Evolutionary conservation across 306 rosid species (phyloP).

Genomic region (Cucumis cinereus): DNA sequence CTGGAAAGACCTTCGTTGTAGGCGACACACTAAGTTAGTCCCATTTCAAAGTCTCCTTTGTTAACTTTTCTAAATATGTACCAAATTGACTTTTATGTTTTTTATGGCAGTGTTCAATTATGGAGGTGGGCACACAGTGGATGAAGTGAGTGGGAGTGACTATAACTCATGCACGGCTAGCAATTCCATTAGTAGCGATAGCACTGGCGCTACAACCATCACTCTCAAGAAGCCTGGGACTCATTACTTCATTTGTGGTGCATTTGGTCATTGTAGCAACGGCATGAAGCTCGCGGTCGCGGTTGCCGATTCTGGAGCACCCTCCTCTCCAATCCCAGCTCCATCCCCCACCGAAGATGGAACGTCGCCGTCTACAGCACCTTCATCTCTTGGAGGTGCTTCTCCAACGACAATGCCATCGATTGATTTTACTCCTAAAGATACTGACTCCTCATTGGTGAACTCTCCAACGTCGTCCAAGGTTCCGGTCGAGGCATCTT

Average conservation of each 20-base stretch:
- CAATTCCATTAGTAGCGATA: slow-evolving; percentile 52
- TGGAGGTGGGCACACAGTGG: slow-evolving; percentile 73
- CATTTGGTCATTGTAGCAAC: slow-evolving; percentile 46
- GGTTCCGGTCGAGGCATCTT: slow-evolving; percentile 4
- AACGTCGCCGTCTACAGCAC: neutral
- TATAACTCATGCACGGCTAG: slow-evolving; percentile 51
- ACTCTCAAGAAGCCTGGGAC: slow-evolving; percentile 53
- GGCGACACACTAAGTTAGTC: slow-evolving; percentile 69
- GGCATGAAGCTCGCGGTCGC: slow-evolving; percentile 85
- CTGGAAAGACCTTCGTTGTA: slow-evolving; percentile 46
- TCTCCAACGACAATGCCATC: slow-evolving; percentile 18
- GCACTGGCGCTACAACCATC: slow-evolving; percentile 59
- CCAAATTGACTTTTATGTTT: too few species aligned
- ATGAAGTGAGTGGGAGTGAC: slow-evolving; percentile 62
- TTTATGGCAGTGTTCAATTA: slow-evolving; percentile 49
- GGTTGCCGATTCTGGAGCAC: slow-evolving; percentile 23
- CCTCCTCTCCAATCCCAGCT: slow-evolving; percentile 11
- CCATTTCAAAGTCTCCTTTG: too few species aligned
- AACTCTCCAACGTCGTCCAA: slow-evolving; percentile 20
- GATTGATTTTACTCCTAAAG: neutral
- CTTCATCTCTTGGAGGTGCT: slow-evolving; percentile 13
- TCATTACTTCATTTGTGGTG: slow-evolving; percentile 62
- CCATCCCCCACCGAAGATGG: slow-evolving; percentile 14
- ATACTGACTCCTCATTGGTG: slow-evolving; percentile 9
- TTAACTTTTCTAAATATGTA: too few species aligned